Evolutionary conservation across 2,329 filamentous ascomycete genomes (phyloP).

Genomic region (Colletotrichum australisinense): DNA sequence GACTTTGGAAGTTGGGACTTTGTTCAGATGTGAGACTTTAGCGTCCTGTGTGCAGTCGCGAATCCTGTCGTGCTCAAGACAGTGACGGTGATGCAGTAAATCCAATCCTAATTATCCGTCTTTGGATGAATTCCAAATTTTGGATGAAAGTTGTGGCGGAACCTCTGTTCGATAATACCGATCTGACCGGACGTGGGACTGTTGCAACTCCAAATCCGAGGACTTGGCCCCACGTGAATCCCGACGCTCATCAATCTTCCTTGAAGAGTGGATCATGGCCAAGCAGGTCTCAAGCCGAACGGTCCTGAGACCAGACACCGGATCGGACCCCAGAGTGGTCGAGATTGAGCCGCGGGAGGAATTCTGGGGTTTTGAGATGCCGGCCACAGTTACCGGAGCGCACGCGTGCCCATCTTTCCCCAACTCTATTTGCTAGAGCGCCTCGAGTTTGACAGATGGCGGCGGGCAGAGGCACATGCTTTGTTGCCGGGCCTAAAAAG

Average conservation of each 20-base stretch:
- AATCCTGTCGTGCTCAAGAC: neutral
- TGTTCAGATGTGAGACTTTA: neutral
- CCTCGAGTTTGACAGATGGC: neutral
- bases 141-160: neutral
- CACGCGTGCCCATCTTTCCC: neutral
- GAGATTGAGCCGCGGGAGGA: neutral
- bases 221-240: neutral
- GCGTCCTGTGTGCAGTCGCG: neutral
- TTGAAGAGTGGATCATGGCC: neutral
- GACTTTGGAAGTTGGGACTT: neutral
- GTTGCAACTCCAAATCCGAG: neutral
- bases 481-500: neutral
- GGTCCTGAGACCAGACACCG: neutral
- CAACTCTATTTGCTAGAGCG: neutral
- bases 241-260: neutral
- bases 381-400: neutral
- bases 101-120: neutral
- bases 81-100: neutral
- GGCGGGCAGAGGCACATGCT: neutral
- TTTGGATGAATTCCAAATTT: neutral
- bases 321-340: neutral
- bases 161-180: neutral
- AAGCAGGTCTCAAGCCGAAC: conserved; percentile 3
- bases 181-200: neutral
- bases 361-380: neutral